phyloP scores from a whole-genome alignment of 1,284 basidiomycete genomes.

The Xerocomus amazonicus region DNA sequence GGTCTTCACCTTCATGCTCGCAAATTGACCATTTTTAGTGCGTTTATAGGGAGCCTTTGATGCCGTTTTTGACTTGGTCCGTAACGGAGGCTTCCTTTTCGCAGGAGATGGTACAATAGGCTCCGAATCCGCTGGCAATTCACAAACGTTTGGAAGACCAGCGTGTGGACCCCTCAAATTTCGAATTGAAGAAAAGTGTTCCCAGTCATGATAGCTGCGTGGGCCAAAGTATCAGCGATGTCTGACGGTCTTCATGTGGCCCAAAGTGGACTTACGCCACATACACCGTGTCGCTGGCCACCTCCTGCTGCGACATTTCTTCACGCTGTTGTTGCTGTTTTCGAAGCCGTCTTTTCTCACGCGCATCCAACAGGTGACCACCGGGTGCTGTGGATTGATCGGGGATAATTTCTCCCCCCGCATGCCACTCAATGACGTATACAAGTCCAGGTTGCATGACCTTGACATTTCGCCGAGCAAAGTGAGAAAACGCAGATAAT shows the following conservation, averaged over 20 bases:
- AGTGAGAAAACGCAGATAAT: constrained; percentile 84
- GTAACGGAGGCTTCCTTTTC: constrained; percentile 29
- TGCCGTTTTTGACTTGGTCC: constrained; percentile 18
- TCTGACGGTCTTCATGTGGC: constrained; percentile 12
- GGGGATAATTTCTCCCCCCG: constrained; percentile 42
- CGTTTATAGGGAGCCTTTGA: constrained; percentile 32
- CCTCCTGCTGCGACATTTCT: constrained; percentile 30
- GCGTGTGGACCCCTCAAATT: constrained; percentile 82
- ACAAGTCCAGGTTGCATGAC: constrained; percentile 87
- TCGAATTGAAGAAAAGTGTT: constrained; percentile 91
- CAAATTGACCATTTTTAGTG: constrained; percentile 28
- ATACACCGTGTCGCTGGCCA: constrained; percentile 53
- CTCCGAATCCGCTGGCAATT: constrained; percentile 41
- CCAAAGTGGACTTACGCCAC: constrained; percentile 62
- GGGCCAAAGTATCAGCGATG: constrained; percentile 8
- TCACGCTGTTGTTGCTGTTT: constrained; percentile 32
- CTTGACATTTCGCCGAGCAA: constrained; percentile 77
- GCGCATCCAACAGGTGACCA: constrained; percentile 29
- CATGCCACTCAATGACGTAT: constrained; percentile 75
- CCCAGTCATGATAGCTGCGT: constrained; percentile 84
- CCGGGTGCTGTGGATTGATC: constrained; percentile 25
- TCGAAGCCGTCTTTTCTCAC: constrained; percentile 30
- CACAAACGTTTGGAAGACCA: constrained; percentile 69
- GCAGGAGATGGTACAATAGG: constrained; percentile 24
- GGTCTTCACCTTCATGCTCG: constrained; percentile 23